A percentile compares a stretch with the other conserved stretches of the same genome.
Conservation (phyloP, 2,329 filamentous ascomycete genomes). For the Apiospora saccharicola region DNA sequence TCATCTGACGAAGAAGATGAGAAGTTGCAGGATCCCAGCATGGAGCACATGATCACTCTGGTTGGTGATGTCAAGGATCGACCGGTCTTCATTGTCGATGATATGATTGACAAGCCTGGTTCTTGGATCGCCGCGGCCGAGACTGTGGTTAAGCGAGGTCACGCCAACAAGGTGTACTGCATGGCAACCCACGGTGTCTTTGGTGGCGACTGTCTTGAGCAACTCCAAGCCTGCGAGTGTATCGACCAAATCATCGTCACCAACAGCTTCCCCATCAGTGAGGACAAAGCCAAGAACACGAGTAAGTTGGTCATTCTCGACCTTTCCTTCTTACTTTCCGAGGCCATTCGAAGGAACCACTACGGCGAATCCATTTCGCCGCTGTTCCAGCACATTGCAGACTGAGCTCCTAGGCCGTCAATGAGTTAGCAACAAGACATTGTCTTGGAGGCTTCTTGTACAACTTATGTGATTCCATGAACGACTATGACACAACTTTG, state of each 20-base stretch:
- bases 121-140: conserved; percentile 98
- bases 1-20: conserved; percentile 94
- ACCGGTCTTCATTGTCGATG: conserved; percentile 93
- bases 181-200: conserved; percentile 98
- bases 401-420: conserved; percentile 47
- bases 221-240: conserved; percentile 90
- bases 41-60: conserved; percentile 96
- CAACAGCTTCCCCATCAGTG: conserved; percentile 92
- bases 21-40: conserved; percentile 77
- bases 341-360: conserved; percentile 95
- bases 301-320: conserved; percentile 91
- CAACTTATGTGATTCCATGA: conserved; percentile 21
- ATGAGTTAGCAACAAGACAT: conserved; percentile 15
- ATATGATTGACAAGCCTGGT: conserved; percentile 97
- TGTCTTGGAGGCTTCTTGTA: conserved; percentile 9
- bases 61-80: conserved; percentile 91
- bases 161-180: conserved; percentile 93
- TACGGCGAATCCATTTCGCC: conserved; percentile 85
- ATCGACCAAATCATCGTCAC: conserved; percentile 95
- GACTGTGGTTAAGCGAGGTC: conserved; percentile 91
- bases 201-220: conserved; percentile 85
- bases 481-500: conserved; percentile 22
- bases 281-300: conserved; percentile 72
- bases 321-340: conserved; percentile 84
- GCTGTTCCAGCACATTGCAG: conserved; percentile 71